Percentiles rank a stretch among this genome's conserved stretches.
These are phyloP conservation scores for Trametes punicea DNA, from an alignment of 768 basidiomycete genomes.

Conservation along the genomic window DNA sequence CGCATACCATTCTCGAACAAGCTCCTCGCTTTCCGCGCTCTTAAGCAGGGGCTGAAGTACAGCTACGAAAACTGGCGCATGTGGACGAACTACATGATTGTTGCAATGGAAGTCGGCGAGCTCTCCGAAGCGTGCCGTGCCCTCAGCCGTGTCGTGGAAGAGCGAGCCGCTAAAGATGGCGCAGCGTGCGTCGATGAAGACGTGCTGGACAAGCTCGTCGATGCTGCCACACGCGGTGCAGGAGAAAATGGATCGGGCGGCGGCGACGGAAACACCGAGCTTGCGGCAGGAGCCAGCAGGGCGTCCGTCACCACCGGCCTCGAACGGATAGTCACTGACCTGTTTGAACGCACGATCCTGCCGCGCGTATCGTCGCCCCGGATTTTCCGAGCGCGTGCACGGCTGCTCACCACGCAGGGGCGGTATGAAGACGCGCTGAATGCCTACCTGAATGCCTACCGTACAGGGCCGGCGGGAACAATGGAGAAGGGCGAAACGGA, in stretches of 20 bases:
- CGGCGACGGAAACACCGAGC: constrained; percentile 10
- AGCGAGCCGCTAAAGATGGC: constrained; percentile 49
- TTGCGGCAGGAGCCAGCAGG: constrained; percentile 30
- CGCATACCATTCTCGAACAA: constrained; percentile 69
- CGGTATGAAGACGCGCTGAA: constrained; percentile 77
- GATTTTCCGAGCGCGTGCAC: constrained; percentile 80
- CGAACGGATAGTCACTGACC: constrained; percentile 57
- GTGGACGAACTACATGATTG: constrained; percentile 98
- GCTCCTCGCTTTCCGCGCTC: constrained; percentile 85
- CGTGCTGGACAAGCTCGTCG: constrained; percentile 85
- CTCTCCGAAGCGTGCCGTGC: constrained; percentile 85
- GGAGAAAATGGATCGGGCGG: constrained; percentile 31
- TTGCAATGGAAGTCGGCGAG: constrained; percentile 91
- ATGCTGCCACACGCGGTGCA: constrained; percentile 68
- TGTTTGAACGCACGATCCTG: constrained; percentile 78
- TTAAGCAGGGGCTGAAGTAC: constrained; percentile 83
- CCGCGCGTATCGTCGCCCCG: constrained; percentile 77
- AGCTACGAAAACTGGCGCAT: constrained; percentile 94
- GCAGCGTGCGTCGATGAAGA: constrained; percentile 75
- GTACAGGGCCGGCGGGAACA: constrained; percentile 57
- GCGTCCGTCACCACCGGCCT: constrained; percentile 70
- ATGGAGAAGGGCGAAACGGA: constrained; percentile 70
- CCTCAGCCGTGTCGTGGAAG: constrained; percentile 75
- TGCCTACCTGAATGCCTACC: constrained; percentile 83
- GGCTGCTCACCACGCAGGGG: constrained; percentile 69